These are phyloP conservation scores for Dioszegia aurantiaca DNA, from an alignment of 768 basidiomycete species.

Conservation along the genomic window DNA sequence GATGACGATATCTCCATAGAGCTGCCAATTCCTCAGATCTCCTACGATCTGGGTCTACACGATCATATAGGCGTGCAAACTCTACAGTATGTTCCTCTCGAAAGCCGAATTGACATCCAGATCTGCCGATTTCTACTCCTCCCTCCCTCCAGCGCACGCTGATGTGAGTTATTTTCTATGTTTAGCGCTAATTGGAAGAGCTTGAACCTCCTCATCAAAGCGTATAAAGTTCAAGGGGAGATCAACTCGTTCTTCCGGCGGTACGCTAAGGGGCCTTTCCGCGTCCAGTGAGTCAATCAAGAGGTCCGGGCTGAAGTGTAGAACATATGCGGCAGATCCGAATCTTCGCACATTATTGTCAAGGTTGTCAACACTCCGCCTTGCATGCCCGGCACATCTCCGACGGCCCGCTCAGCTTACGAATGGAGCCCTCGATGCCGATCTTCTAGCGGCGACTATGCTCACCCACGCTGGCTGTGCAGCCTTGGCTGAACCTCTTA, in stretches of 20 bases:
- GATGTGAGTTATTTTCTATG: slow-evolving; percentile 26
- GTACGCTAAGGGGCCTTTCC: slow-evolving; percentile 30
- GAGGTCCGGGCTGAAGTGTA: not conserved
- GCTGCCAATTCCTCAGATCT: slow-evolving; percentile 31
- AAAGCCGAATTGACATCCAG: not conserved
- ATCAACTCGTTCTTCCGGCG: slow-evolving; percentile 29
- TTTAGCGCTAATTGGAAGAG: slow-evolving; percentile 9
- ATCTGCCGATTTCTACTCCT: slow-evolving; percentile 21
- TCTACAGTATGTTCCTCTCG: slow-evolving; percentile 25
- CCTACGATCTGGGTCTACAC: slow-evolving; percentile 26
- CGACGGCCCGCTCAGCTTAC: slow-evolving; percentile 26
- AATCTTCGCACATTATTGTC: slow-evolving; percentile 26
- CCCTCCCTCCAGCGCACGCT: slow-evolving; percentile 28
- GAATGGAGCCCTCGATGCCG: slow-evolving; percentile 20
- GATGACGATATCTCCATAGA: slow-evolving; percentile 44
- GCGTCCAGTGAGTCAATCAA: slow-evolving; percentile 20
- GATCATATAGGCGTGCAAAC: slow-evolving; percentile 31
- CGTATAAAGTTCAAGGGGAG: slow-evolving; percentile 31
- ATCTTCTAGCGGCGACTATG: slow-evolving; percentile 28
- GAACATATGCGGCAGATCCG: slow-evolving; percentile 22
- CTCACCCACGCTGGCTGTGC: slow-evolving; percentile 32
- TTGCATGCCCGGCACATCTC: slow-evolving; percentile 34
- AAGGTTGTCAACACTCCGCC: slow-evolving; percentile 35
- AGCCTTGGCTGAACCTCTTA: slow-evolving; percentile 32
- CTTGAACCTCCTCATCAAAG: slow-evolving; percentile 36